Base-by-base conservation (phyloP, 208 protist genomes). In the Leptomonas seymouri region DNA sequence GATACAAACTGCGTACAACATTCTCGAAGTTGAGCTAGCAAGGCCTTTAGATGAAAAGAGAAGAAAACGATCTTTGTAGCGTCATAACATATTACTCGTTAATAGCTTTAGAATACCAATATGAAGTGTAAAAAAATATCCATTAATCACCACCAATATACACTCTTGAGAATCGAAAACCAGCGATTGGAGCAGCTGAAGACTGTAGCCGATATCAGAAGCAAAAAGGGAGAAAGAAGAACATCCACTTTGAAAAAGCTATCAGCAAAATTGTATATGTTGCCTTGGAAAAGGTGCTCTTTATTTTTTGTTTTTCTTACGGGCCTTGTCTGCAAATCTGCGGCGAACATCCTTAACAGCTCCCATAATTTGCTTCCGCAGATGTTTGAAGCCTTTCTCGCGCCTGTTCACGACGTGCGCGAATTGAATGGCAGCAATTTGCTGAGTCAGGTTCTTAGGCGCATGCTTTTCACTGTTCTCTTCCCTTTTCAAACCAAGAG, bases 371-470 rank as follows among this genome's bases (percentile, higher is more conserved):
- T 96, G 80, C 72, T 84, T 89, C 6, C 90, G 78, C 28, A 96
- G 71, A 42, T 83, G 66, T 54, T 82, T 87, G 36, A 90, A 80
- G 16, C 86, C 86, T 48, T 93, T 94, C 46, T 91, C 79, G 42
- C 90, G 77, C 57, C 81, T 91, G 75, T 92, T 92, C 7, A 96
- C 72, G 28, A 90, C 63, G 65, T 93, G 82, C 8, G 78, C 76
- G 58, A 96, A 88, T 48, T 91, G 64, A 62, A 96, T 89, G 16
- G 71, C 57, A 11, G 90, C 87, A 69, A 96, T 91, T 44, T 96
- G 75, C 65, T 93, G 84, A 7, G 86, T 74, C 21, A 96, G 73
- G 36, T 78, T 83, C 55, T 90, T 93, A 9, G 72, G 78, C 0
- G 82, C 51, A 14, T 53, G 57, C 45, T 82, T 83, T 12, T 76